phyloP scores from a whole-genome alignment of 345 rosid species.

The Excoecaria agallocha region DNA sequence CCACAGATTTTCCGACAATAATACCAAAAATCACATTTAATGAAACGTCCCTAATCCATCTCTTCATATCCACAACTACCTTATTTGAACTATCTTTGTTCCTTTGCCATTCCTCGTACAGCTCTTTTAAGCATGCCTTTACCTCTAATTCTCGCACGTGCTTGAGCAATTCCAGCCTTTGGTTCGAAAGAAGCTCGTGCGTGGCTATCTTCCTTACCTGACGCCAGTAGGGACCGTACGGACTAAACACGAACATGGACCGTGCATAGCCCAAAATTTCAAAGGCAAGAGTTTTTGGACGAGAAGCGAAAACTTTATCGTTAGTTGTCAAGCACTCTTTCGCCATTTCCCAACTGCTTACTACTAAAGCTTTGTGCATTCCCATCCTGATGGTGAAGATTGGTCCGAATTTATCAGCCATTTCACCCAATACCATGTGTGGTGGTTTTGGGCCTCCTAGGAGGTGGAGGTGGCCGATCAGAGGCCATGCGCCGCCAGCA shows the following conservation, averaged over 20 bases:
- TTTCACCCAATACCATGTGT: constrained; percentile 23
- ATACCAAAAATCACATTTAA: constrained; percentile 30
- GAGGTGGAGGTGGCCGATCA: constrained; percentile 44
- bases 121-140: constrained; percentile 11
- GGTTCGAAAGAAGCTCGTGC: constrained; percentile 34
- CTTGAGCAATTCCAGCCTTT: constrained; percentile 26
- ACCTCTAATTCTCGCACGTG: constrained; percentile 28
- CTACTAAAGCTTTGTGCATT: constrained; percentile 27
- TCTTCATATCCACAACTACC: constrained; percentile 34
- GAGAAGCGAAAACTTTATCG: constrained; percentile 27
- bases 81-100: background rate
- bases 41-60: constrained; percentile 29
- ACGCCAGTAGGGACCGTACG: constrained; percentile 40
- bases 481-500: constrained; percentile 35
- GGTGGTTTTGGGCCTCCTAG: constrained; percentile 31
- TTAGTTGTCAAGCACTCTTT: constrained; percentile 36
- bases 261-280: constrained; percentile 26
- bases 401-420: constrained; percentile 37
- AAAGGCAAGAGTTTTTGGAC: constrained; percentile 26
- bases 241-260: constrained; percentile 28
- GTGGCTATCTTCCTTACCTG: constrained; percentile 27
- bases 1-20: constrained; percentile 21
- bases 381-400: constrained; percentile 40
- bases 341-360: constrained; percentile 27
- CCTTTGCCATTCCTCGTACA: constrained; percentile 14